These are phyloP conservation scores for Pontederia paniculata DNA, from an alignment of 176 grass and related monocot genomes.

Conservation along the genomic window DNA sequence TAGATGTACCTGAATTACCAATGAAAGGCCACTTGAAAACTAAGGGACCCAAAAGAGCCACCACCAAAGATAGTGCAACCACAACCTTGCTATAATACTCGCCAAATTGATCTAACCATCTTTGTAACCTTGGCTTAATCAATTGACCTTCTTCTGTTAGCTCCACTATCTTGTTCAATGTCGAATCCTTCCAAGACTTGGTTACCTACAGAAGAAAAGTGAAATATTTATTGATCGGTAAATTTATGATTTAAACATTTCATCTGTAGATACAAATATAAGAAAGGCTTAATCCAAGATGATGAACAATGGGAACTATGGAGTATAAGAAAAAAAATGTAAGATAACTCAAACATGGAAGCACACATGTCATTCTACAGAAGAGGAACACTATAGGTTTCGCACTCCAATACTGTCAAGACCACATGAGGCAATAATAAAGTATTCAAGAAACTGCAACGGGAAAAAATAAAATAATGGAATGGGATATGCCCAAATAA, in stretches of 20 bases:
- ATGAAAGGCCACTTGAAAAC: conserved; percentile 96
- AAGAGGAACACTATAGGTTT: too few species aligned
- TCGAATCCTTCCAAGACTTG: conserved; percentile 95
- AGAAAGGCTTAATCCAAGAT: not conserved
- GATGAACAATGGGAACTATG: too few species aligned
- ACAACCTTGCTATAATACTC: conserved; percentile 88
- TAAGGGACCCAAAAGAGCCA: conserved; percentile 77
- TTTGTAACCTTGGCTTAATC: conserved; percentile 92
- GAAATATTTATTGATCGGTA: not conserved
- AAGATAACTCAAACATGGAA: too few species aligned
- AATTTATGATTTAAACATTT: too few species aligned
- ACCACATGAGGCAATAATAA: too few species aligned
- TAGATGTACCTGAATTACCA: conserved; percentile 78
- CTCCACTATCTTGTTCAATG: conserved; percentile 86
- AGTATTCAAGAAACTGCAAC: too few species aligned
- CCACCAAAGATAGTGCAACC: conserved; percentile 65
- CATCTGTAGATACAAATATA: not conserved
- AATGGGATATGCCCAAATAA: too few species aligned
- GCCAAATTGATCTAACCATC: conserved; percentile 98
- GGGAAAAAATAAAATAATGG: too few species aligned
- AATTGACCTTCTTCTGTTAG: conserved; percentile 90
- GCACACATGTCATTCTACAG: too few species aligned
- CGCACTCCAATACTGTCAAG: too few species aligned
- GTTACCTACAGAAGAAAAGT: conserved; percentile 51
- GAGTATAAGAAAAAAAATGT: too few species aligned